Evolutionary conservation across 495 filamentous ascomycete genomes (phyloP), one percentile per base, ranked within the genome.

Genomic region (Neurospora africana): DNA sequence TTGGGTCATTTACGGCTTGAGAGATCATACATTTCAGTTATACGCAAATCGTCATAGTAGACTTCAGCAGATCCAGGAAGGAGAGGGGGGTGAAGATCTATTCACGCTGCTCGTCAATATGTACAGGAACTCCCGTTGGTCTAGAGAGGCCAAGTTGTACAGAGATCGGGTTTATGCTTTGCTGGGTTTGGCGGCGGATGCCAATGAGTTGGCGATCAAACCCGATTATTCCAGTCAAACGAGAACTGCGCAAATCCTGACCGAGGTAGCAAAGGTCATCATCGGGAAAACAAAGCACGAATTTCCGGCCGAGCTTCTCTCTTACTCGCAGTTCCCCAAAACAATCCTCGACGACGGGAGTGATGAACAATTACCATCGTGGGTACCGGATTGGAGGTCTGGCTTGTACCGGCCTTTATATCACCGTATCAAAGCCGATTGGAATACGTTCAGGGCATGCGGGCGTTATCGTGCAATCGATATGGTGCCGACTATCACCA

Each of bases 301-400:
- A 1, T 58, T 58, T 1, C 11, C 33, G 9, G 39, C 70, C 5
- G 74, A 70, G 4, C 8, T 72, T 19, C 68, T 76, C 4, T 72
- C 33, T n/a, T 72, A 61, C 27, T 69, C 72, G 37, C 53, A 72
- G 23, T 72, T 68, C 1, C 72, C 74, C 11, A 76, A 76, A 30
- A 61, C 23, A 17, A 4, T 17, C 33, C 5, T 43, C 4, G 40
- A 33, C 4, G 13, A 35, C n/a, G 36, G 40, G 1, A 30, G 9
- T 15, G 0, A 30, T 17, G 23, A 61, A 1, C 6, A 61, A 4
- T 3, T 76, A 43, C 75, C 75, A 30, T 72, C 70, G 0, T 76
- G 74, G 74, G 74, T 76, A 27, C 72, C 74, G 11, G 74, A 76
- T 38, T 74, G 70, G 73, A 11, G 68, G 38, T 17, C 68, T 36